Evolutionary conservation across 2,329 filamentous ascomycete species (phyloP), one percentile per base, ranked within the genome.

Genomic region (Aspergillus glaucus): DNA sequence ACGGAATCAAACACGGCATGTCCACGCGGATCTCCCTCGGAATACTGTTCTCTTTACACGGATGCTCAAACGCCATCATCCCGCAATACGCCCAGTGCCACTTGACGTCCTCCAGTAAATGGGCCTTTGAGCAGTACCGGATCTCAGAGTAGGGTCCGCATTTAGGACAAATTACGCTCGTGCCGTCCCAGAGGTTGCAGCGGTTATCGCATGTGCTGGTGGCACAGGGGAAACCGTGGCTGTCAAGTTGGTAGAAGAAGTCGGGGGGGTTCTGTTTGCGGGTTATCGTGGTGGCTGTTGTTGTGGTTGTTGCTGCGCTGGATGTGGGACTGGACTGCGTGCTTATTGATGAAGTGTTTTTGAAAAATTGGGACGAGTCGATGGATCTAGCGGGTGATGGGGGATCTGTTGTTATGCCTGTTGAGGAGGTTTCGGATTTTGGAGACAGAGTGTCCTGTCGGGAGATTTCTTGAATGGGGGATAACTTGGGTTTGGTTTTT

Each of bases 181-280:
- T 45, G 5, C 53, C 51, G 48, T 71, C 65, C 57, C 57, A 62
- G 14, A 58, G 50, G 44, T 56, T 59, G 45, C 68, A 71, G 34
- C 55, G 52, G 24, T 57, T 60, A 17, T 60, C 45, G 43, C 69
- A 70, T 34, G 49, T 50, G 2, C 26, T 14, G 43, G 53, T 55
- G 12, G 54, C 51, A 46, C 68, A 71, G n/a, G 49, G 58, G 70
- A 81, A 70, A 66, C 76, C 14, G 72, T 75, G 15, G 71, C 75
- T 54, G 70, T 80, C 50, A 70, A 78, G 47, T 73, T 81, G 58
- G 52, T 55, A 64, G 44, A 61, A 60, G 39, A 58, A 64, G 1
- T 49, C 51, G 7, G 52, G 45, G 8, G 52, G 53, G 34, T 55
- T 59, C n/a, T 51, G 48, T 30, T 30, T 30, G 10, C 26, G 26